phyloP scores from a whole-genome alignment of 768 basidiomycete genomes.

The Pleurotus tuber-regium region DNA sequence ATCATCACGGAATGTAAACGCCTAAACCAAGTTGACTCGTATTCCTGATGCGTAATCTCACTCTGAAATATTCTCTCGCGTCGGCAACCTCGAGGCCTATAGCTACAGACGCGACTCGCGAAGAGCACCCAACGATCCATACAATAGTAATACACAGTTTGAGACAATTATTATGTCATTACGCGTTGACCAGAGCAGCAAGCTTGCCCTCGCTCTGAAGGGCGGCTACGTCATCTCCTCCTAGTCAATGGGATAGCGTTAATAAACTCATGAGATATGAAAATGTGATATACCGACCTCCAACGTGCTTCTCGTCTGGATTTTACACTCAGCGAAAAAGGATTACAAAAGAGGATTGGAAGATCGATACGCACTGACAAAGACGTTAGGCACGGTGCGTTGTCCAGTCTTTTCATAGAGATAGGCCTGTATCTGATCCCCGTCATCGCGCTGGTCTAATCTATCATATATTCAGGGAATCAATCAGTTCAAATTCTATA shows the following conservation, averaged over 20 bases:
- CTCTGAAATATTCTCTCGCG: too few species aligned
- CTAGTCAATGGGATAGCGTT: background rate
- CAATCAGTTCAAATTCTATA: background rate
- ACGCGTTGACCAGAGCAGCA: background rate
- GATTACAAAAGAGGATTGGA: background rate
- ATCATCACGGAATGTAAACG: too few species aligned
- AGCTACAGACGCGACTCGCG: too few species aligned
- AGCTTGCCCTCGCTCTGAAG: constrained; percentile 1
- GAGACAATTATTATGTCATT: too few species aligned
- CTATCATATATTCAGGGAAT: too few species aligned
- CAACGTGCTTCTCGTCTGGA: constrained; percentile 10
- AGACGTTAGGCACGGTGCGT: constrained; percentile 56
- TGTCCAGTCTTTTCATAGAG: constrained; percentile 48
- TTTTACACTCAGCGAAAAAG: background rate
- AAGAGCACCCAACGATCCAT: too few species aligned
- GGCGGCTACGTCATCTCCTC: background rate
- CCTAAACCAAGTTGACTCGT: too few species aligned
- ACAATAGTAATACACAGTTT: too few species aligned
- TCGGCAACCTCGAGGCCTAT: too few species aligned
- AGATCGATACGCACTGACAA: constrained; percentile 43
- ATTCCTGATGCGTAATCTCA: too few species aligned
- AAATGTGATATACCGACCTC: background rate
- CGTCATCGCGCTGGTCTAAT: constrained; percentile 45
- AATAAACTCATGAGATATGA: background rate
- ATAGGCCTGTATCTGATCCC: constrained; percentile 50